phyloP scores from a whole-genome alignment of 306 rosid genomes.

The Cicer cuneatum region DNA sequence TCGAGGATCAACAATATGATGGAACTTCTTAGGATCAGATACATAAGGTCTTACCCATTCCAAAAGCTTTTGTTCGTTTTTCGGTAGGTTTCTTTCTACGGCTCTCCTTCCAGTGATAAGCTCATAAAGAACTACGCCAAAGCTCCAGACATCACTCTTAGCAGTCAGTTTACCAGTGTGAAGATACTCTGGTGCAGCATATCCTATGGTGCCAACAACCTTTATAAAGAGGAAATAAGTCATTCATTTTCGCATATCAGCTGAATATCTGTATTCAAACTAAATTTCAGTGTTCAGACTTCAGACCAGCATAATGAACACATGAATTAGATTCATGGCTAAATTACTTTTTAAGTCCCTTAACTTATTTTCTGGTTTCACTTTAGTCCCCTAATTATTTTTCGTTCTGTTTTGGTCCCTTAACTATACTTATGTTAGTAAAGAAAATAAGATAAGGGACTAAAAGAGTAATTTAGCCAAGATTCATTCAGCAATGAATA shows the following conservation, averaged over 20 bases:
- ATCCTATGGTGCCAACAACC: constrained; percentile 98
- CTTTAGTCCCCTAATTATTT: too few relatives aligned
- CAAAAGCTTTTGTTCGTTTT: constrained; percentile 87
- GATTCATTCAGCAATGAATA: constrained; percentile 32
- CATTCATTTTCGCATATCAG: constrained; percentile 31
- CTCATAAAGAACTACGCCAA: constrained; percentile 91
- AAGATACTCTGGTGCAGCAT: constrained; percentile 97
- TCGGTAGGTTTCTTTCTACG: constrained; percentile 91
- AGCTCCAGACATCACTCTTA: constrained; percentile 97
- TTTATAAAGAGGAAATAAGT: constrained; percentile 49
- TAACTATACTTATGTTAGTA: too few relatives aligned
- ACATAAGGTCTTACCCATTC: constrained; percentile 88
- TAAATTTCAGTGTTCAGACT: constrained; percentile 29
- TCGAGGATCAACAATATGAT: constrained; percentile 77
- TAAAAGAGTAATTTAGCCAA: too few relatives aligned
- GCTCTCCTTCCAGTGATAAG: constrained; percentile 97
- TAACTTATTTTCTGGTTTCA: too few relatives aligned
- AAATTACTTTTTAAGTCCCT: too few relatives aligned
- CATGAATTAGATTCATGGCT: constrained; percentile 1
- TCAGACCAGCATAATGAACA: constrained; percentile 22
- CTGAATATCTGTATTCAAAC: constrained; percentile 25
- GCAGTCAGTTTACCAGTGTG: constrained; percentile 89
- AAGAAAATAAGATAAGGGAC: too few relatives aligned
- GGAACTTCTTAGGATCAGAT: constrained; percentile 82
- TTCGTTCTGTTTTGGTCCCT: too few relatives aligned